phyloP scores from a whole-genome alignment of 163 green algal species.

The Prototheca wickerhamii region DNA sequence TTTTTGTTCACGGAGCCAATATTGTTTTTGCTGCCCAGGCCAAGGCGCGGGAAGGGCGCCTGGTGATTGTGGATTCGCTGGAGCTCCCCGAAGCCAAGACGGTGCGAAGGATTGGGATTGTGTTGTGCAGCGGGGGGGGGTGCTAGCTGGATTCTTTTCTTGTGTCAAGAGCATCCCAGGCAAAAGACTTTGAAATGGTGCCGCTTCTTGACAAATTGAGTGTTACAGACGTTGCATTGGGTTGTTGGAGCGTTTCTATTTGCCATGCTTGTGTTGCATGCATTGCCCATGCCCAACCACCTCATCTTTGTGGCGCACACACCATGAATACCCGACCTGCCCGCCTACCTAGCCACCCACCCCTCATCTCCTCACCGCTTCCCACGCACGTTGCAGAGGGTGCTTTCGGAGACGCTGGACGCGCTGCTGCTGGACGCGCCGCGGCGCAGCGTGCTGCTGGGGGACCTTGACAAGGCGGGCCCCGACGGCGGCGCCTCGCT shows the following conservation, averaged over 20 bases:
- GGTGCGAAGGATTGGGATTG: constrained; percentile 18
- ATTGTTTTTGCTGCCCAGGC: constrained; percentile 25
- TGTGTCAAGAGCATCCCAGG: too few species aligned
- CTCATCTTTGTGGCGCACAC: too few species aligned
- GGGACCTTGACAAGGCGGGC: constrained; percentile 45
- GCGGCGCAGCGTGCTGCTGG: constrained; percentile 46
- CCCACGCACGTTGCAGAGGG: not conserved
- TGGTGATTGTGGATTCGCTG: constrained; percentile 74
- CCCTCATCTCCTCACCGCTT: not conserved
- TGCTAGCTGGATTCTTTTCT: not conserved
- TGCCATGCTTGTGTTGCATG: too few species aligned
- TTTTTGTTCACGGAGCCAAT: not conserved
- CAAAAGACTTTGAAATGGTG: too few species aligned
- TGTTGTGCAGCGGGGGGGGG: not conserved
- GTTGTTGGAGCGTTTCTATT: too few species aligned
- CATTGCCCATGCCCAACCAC: too few species aligned
- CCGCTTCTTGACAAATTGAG: too few species aligned
- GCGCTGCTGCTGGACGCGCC: constrained; percentile 36
- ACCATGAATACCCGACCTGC: not conserved
- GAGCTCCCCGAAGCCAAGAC: constrained; percentile 31
- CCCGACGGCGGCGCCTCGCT: constrained; percentile 42
- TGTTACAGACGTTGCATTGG: too few species aligned
- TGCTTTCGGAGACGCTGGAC: constrained; percentile 27
- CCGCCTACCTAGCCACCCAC: not conserved
- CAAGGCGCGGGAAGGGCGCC: constrained; percentile 65